Evolutionary conservation across 75 land plant genomes (phyloP).

Genomic region (Chamaecyparis obtusa): DNA sequence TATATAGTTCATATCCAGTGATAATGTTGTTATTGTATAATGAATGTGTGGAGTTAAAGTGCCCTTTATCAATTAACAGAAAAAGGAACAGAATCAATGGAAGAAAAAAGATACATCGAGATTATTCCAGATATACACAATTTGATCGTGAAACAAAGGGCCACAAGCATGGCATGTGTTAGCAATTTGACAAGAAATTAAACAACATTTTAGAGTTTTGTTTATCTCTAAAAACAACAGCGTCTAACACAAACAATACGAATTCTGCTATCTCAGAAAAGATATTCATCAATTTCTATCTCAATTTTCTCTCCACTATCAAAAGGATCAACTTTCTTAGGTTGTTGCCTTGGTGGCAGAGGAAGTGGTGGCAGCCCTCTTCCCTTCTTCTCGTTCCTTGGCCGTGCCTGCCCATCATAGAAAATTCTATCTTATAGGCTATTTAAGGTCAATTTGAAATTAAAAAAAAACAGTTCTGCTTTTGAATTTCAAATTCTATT

Average conservation of each 20-base stretch:
- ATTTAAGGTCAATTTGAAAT: background rate
- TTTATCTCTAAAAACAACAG: background rate
- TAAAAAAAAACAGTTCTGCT: background rate
- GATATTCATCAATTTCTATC: slow-evolving; percentile 65
- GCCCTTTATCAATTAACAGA: background rate
- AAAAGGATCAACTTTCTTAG: slow-evolving; percentile 51
- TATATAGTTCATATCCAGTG: background rate
- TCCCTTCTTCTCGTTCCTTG: slow-evolving; percentile 72
- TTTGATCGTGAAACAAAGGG: background rate
- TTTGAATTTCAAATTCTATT: background rate
- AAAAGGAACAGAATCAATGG: background rate
- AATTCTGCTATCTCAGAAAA: slow-evolving; percentile 17
- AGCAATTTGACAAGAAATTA: background rate
- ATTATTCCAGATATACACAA: background rate
- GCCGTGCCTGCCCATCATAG: slow-evolving; percentile 55
- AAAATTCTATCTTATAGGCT: background rate
- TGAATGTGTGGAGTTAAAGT: background rate
- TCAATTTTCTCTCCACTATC: slow-evolving; percentile 60
- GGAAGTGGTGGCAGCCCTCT: slow-evolving; percentile 67
- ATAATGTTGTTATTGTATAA: background rate
- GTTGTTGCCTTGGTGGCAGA: slow-evolving; percentile 68
- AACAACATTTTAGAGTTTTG: background rate
- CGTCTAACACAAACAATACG: background rate
- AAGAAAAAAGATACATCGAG: background rate
- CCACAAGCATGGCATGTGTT: background rate